Evolutionary conservation across 768 basidiomycete species (phyloP).

Genomic region (Cystofilobasidium macerans): DNA sequence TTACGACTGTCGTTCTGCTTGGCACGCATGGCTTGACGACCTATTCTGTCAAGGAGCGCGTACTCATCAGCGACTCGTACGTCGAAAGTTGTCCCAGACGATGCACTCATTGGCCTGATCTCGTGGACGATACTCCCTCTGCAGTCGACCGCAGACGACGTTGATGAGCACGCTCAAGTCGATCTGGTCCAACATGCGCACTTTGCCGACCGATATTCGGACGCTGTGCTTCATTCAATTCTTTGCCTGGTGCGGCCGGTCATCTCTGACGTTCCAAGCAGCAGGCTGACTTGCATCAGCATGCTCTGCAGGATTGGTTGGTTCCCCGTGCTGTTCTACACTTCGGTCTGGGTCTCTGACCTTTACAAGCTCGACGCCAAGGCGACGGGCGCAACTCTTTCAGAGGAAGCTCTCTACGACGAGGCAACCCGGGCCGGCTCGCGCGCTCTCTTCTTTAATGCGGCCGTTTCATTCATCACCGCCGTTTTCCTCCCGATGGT

Average conservation of each 20-base stretch:
- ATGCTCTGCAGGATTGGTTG: constrained; percentile 16
- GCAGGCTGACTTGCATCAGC: not conserved
- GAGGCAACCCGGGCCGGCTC: constrained; percentile 75
- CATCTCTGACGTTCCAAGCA: not conserved
- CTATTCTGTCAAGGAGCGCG: constrained; percentile 48
- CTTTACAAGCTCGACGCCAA: constrained; percentile 48
- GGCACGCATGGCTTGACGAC: constrained; percentile 54
- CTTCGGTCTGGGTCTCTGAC: constrained; percentile 76
- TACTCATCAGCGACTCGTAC: constrained; percentile 47
- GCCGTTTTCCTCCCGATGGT: constrained; percentile 65
- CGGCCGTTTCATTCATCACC: constrained; percentile 55
- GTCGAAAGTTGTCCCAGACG: no score
- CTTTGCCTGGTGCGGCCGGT: constrained; percentile 45
- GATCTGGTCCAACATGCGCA: constrained; percentile 60
- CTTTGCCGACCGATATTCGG: constrained; percentile 61
- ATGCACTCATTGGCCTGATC: no score
- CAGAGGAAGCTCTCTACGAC: constrained; percentile 43
- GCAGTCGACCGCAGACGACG: constrained; percentile 28
- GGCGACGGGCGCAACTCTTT: constrained; percentile 28
- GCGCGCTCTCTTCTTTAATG: constrained; percentile 66
- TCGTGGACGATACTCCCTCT: not conserved
- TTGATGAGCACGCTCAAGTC: constrained; percentile 45
- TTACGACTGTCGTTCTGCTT: constrained; percentile 60
- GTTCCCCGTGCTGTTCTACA: constrained; percentile 87
- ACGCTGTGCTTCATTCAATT: constrained; percentile 59